Evolutionary conservation across 257 asterid species (phyloP), one percentile per base, ranked within the genome.

Genomic region (Scutellaria barbata): DNA sequence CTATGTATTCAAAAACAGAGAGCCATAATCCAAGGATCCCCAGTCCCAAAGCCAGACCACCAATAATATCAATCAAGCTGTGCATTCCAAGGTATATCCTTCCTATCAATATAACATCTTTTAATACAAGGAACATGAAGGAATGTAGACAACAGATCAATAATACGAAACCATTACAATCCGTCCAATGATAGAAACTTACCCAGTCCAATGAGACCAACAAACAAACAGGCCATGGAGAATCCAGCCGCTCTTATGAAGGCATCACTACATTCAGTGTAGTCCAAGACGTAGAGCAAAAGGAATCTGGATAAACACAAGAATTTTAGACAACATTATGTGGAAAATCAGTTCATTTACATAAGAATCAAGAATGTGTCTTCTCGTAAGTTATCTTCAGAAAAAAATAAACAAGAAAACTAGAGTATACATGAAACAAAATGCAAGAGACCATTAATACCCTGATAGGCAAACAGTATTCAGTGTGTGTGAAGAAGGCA

Each of bases 61-160:
- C 90, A 72, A 92, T 73, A 54, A 92, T 81, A 55, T 92, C 99
- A 13, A 92, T 77, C 86, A 83, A 76, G 82, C 98, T 95, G 84
- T 92, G 99, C 98, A 92, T 95, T 60, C 98, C 98, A 12, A 92
- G 92, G 85, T 95, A 95, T 50, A 95, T 80, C 85, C 99, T 87
- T 69, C 96, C 99, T 95, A 69, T 64, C 5, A 78, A 77, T 47
- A 56, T 25, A 56, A 57, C 55, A 66, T 48, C 8, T 14, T 59
- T 69, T 60, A 66, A 56, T 59, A 71, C 22, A 10, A 22, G 58
- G 51, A 76, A 54, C 68, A 63, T 62, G 18, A 74, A 22, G 39
- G 66, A 68, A 30, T 10, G 8, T 58, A 51, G 66, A 43, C 16
- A 66, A 20, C 53, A 39, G 40, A 52, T 20, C 63, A 68, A 72